Base-by-base conservation (phyloP, 2,329 filamentous ascomycete genomes). In the Ophiostoma australiae region DNA sequence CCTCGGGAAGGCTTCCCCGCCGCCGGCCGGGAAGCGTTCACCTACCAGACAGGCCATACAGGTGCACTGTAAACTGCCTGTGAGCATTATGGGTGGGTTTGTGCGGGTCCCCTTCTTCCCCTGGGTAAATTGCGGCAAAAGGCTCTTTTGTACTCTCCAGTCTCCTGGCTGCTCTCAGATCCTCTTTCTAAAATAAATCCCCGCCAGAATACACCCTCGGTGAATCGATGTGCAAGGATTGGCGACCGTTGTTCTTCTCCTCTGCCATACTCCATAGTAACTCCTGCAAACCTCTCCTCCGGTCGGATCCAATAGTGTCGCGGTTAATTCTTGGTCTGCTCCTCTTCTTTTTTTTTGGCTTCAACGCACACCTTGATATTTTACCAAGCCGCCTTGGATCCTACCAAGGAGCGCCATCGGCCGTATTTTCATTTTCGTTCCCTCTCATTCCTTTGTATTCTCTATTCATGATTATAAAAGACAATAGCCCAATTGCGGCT, bases 121-220 rank as follows among this genome's bases (percentile, higher is more conserved):
- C 23, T 58, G 52, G 27, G 58, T 33, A 63, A 63, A 63, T 63
- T 63, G 58, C 52, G 52, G 52, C 15, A 58, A 58, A 58, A 20
- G 20, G 23, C n/a, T 27, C n/a, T 55, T 17, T 58, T n/a, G 3
- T 55, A 41, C n/a, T 23, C 15, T 13, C 52, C 52, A 58, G n/a
- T 5, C 27, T 27, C 52, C 52, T 58, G n/a, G 23, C 17, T n/a
- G 6, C 52, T 58, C 52, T 58, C 23, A 27, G 23, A 31, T 58
- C 52, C 52, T 58, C 52, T 58, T 58, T 58, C 48, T 58, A 58
- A 58, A 23, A 58, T 23, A 27, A 27, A 27, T 23, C n/a, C 52
- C 52, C 58, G 27, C 58, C 58, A 33, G 27, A 63, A 63, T 63
- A 33, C 58, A 63, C 58, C 58, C 58, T 63, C 58, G 58, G 58